Evolutionary conservation across 495 filamentous ascomycete genomes (phyloP).

Genomic region (Hypoxylon intermedium): DNA sequence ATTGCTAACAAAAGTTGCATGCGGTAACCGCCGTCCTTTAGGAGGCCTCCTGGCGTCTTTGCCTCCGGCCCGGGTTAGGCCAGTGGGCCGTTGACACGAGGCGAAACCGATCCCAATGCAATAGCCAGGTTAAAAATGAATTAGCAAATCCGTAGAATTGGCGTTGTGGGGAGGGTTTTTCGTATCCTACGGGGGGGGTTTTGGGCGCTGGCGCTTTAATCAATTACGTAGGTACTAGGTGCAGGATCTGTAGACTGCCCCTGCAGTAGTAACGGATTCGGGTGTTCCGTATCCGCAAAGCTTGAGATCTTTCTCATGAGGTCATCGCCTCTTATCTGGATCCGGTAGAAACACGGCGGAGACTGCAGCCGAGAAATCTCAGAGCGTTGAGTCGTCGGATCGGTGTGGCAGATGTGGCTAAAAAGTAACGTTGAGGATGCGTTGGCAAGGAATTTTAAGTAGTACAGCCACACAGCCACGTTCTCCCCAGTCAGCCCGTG

Average conservation of each 20-base stretch:
- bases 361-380: conserved; percentile 11
- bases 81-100: conserved; percentile 35
- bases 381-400: conserved; percentile 17
- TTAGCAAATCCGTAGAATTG: conserved; percentile 9
- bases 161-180: conserved; percentile 17
- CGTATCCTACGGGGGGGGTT: conserved; percentile 6
- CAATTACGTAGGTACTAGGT: no score
- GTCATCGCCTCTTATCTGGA: conserved; percentile 25
- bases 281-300: conserved; percentile 21
- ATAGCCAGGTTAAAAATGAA: conserved; percentile 6
- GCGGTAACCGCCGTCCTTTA: background rate
- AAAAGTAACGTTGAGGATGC: conserved; percentile 27
- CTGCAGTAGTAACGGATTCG: conserved; percentile 23
- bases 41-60: conserved; percentile 26
- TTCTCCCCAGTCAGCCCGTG: conserved; percentile 24
- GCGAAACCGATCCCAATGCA: conserved; percentile 17
- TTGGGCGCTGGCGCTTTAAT: no score
- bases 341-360: conserved; percentile 16
- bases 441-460: conserved; percentile 24
- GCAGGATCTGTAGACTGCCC: background rate
- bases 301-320: conserved; percentile 19
- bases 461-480: conserved; percentile 1
- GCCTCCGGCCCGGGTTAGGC: conserved; percentile 28
- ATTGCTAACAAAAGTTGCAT: background rate
- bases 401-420: conserved; percentile 34